A percentile compares a stretch with the other conserved stretches of the same genome.
These are phyloP conservation scores for Phaeosphaeria sp. DNA, from an alignment of 2,329 filamentous ascomycete genomes.

Conservation along the genomic window DNA sequence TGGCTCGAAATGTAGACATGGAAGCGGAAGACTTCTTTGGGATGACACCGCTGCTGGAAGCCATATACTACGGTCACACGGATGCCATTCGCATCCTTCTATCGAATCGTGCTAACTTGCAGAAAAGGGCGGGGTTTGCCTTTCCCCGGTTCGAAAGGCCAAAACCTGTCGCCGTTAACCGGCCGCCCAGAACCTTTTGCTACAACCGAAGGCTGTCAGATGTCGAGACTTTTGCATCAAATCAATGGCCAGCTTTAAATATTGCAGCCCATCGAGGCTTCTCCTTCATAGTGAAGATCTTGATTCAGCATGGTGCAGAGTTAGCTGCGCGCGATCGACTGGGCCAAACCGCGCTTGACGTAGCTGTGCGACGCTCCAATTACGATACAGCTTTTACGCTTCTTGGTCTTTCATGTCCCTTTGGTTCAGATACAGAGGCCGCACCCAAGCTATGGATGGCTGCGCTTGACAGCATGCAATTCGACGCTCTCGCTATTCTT, in stretches of 20 bases:
- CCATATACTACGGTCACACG: not conserved
- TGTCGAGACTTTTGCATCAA: not conserved
- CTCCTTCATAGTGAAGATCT: not conserved
- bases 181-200: no score
- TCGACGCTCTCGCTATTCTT: not conserved
- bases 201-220: not conserved
- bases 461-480: not conserved
- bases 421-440: not conserved
- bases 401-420: not conserved
- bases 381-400: not conserved
- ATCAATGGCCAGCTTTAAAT: not conserved
- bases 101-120: not conserved
- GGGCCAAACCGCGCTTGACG: not conserved
- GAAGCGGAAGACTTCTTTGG: not conserved
- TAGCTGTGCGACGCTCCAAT: not conserved
- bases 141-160: no score
- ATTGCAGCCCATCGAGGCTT: not conserved
- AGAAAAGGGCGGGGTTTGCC: not conserved
- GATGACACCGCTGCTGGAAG: not conserved
- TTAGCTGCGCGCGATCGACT: not conserved
- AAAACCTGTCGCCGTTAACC: no score
- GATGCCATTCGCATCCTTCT: not conserved
- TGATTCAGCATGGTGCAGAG: not conserved
- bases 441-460: not conserved
- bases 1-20: not conserved